phyloP scores from a whole-genome alignment of 176 grass and related monocot species.

The Carex myosuroides region DNA sequence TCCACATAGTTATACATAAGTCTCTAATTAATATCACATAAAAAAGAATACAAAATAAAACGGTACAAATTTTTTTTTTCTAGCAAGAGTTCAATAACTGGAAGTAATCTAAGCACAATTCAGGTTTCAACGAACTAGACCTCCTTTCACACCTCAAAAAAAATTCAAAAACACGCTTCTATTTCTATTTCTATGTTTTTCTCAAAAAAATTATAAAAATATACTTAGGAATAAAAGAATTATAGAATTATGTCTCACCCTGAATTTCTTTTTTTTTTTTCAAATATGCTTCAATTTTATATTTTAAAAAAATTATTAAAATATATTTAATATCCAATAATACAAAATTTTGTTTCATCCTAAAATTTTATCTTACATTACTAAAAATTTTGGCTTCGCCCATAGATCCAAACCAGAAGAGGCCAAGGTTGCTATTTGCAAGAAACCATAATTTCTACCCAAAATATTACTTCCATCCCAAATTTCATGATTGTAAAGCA shows the following conservation, averaged over 20 bases:
- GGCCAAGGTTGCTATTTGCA: not conserved
- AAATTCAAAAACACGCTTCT: too few species aligned
- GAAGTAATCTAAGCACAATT: not conserved
- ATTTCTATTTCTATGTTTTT: too few species aligned
- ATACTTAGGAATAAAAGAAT: too few species aligned
- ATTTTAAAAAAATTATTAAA: too few species aligned
- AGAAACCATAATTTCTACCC: not conserved
- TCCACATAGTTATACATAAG: not conserved
- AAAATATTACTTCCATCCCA: not conserved
- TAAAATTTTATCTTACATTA: too few species aligned
- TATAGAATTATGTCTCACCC: too few species aligned
- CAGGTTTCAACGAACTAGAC: not conserved
- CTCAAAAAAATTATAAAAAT: too few species aligned
- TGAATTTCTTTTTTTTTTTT: too few species aligned
- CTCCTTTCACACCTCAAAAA: slow-evolving; percentile 1
- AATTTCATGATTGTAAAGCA: slow-evolving; percentile 3
- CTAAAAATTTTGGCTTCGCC: too few species aligned
- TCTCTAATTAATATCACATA: not conserved
- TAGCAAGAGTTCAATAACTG: not conserved
- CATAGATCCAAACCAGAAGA: not conserved
- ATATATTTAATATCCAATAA: too few species aligned
- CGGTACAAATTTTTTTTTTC: not conserved
- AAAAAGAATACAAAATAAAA: not conserved
- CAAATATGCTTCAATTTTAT: too few species aligned
- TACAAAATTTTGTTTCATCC: too few species aligned